Evolutionary conservation across 1,139 yeast species (phyloP).

Genomic region (Pichia sp.): DNA sequence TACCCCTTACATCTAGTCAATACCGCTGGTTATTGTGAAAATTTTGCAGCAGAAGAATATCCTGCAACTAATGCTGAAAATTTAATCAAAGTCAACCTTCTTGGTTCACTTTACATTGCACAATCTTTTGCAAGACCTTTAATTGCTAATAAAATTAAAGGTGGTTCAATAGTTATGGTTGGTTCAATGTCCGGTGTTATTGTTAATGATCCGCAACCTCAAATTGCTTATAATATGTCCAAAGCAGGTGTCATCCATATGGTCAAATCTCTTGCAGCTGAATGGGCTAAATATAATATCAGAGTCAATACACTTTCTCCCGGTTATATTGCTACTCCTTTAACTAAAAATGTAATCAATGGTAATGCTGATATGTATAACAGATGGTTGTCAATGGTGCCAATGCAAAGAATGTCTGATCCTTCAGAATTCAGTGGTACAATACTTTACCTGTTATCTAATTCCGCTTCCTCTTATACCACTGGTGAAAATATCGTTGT

Average conservation of each 20-base stretch:
- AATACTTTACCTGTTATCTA: conserved; percentile 67
- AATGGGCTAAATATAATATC: conserved; percentile 74
- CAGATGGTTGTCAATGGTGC: conserved; percentile 60
- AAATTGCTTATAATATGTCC: conserved; percentile 78
- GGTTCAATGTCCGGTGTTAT: conserved; percentile 85
- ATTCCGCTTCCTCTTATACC: conserved; percentile 67
- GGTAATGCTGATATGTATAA: conserved; percentile 44
- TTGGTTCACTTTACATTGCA: conserved; percentile 68
- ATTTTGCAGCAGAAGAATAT: conserved; percentile 69
- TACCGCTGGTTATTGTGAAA: conserved; percentile 82
- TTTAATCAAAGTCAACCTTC: conserved; percentile 61
- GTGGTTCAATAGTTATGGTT: conserved; percentile 66
- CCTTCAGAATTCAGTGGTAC: conserved; percentile 80
- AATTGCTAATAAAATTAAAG: conserved; percentile 38
- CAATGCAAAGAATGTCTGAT: conserved; percentile 73
- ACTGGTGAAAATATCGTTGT: conserved; percentile 79
- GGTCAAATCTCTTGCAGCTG: conserved; percentile 70
- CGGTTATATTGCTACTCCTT: conserved; percentile 68
- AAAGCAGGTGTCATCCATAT: conserved; percentile 81
- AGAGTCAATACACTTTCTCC: conserved; percentile 78
- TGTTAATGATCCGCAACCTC: conserved; percentile 78
- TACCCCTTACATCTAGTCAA: conserved; percentile 62
- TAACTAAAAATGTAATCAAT: conserved; percentile 50
- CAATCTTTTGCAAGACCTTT: conserved; percentile 62
- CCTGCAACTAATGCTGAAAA: conserved; percentile 65